Base-by-base conservation (phyloP, 1,284 basidiomycete genomes). In the Ceratobasidium sp. region DNA sequence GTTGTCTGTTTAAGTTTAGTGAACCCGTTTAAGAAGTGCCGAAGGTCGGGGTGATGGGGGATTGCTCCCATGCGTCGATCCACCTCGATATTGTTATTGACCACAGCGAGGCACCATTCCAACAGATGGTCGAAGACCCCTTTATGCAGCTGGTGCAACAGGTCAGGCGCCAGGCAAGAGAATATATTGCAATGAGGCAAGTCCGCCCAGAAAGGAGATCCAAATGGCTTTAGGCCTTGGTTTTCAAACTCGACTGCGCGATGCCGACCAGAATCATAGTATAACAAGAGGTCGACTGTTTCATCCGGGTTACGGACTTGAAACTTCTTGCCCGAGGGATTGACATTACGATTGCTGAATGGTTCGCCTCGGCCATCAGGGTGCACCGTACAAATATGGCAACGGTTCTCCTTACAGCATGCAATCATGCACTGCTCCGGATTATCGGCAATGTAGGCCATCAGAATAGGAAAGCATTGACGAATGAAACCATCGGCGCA, bases 391-490 rank as follows among this genome's bases (percentile, higher is more conserved):
- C 71, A 73, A 7, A n/a, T 47, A 41, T 48, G 71, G 41, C 71
- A 73, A 0, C n/a, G 60, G 4, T 44, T 36, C 45, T 44, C 22
- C 19, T 33, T 24, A 7, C 36, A 56, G 33, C 60, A 74, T 4
- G 60, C 53, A 22, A 65, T 33, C 9, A 65, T 22, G 27, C 60
- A 64, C 36, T 74, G 72, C 41, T 74, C 72, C 0, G 72, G 60
- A n/a, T 65, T 56, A 29, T 74, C 72, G 0, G 60, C 60, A 15
- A 74, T 45, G 24, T 54, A 64, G 8, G 83, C 84, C 0, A 83
- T 83, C 2, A 87, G 86, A 82, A 80, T 85, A 0, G 83, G 83
- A 67, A 77, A 74, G 19, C 60, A 64, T 0, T 36, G 8, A 1
- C 72, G 53, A 8, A 31, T 9, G 14, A 36, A 36, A 7, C 71